These are phyloP conservation scores for Dalbergia oliveri DNA, from an alignment of 306 rosid genomes.

Conservation along the genomic window DNA sequence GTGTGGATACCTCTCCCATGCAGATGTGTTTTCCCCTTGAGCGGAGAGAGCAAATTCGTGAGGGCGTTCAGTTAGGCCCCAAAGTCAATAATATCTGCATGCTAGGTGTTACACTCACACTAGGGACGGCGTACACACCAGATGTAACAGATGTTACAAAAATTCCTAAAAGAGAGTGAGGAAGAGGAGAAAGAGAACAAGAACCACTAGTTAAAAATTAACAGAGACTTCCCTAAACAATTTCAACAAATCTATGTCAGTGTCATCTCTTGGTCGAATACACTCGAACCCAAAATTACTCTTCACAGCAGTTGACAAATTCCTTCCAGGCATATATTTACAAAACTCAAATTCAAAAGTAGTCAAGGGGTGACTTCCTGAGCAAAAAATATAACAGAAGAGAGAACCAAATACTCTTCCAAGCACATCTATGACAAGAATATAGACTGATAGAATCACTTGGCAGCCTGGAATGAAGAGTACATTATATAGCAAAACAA, in stretches of 20 bases:
- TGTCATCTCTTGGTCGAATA: conserved; percentile 2
- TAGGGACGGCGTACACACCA: too few relatives aligned
- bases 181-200: conserved; percentile 23
- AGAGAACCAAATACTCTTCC: conserved; percentile 15
- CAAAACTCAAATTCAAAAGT: conserved; percentile 13
- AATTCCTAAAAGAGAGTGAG: background rate
- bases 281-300: conserved; percentile 3
- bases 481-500: conserved; percentile 21
- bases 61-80: too few relatives aligned
- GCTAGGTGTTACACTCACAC: too few relatives aligned
- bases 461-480: background rate
- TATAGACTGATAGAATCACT: conserved; percentile 10
- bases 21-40: too few relatives aligned
- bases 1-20: too few relatives aligned
- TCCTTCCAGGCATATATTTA: conserved; percentile 8
- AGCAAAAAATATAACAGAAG: conserved; percentile 9
- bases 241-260: background rate
- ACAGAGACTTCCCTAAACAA: conserved; percentile 2
- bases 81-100: too few relatives aligned
- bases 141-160: too few relatives aligned
- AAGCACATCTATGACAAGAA: conserved; percentile 22
- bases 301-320: background rate
- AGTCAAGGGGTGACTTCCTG: background rate
- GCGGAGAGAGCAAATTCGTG: too few relatives aligned
- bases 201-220: background rate